Evolutionary conservation across 1,284 basidiomycete species (phyloP), one percentile per base, ranked within the genome.

Genomic region (Puccinia novopanici): DNA sequence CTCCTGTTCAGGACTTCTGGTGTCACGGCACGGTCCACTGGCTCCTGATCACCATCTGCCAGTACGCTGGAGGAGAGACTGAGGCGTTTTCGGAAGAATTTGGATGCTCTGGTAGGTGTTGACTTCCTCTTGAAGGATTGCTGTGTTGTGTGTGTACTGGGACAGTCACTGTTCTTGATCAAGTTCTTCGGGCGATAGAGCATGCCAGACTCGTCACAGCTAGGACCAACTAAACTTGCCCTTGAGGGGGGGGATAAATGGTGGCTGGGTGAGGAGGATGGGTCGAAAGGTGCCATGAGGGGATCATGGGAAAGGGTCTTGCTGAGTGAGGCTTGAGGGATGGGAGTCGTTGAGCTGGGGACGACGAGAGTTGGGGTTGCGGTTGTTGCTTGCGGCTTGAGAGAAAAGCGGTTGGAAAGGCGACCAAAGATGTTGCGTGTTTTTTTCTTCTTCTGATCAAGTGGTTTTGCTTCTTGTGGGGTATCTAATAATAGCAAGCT

Each of bases 271-370:
- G 3, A 37, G 30, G 30, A 30, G 1, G 12, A 40, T 17, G 10
- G 24, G 12, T 10, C n/a, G n/a, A 30, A 40, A 24, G 30, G 34
- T 19, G 10, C 30, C 17, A 40, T 4, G 30, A 24, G 8, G n/a
- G 63, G 63, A 22, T 65, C 63, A 45, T 65, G 9, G 3, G 63
- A 65, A 19, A 4, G 15, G 42, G 22, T 65, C 63, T 65, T 65
- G 40, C 40, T 22, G 15, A 63, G 57, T 17, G 34, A 27, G 59
- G 17, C 34, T 34, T 34, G 34, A 34, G 34, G 34, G 34, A 4
- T 1, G 1, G 34, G 34, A 34, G 34, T 34, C 12, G n/a, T n/a
- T n/a, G n/a, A n/a, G 19, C n/a, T 10, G 59, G 34, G 37, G 63
- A 34, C 10, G 10, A 15, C 22, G 17, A 19, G 61, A 30, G 34